These are phyloP conservation scores for Neurospora terricola DNA, from an alignment of 495 filamentous ascomycete genomes.

Conservation along the genomic window DNA sequence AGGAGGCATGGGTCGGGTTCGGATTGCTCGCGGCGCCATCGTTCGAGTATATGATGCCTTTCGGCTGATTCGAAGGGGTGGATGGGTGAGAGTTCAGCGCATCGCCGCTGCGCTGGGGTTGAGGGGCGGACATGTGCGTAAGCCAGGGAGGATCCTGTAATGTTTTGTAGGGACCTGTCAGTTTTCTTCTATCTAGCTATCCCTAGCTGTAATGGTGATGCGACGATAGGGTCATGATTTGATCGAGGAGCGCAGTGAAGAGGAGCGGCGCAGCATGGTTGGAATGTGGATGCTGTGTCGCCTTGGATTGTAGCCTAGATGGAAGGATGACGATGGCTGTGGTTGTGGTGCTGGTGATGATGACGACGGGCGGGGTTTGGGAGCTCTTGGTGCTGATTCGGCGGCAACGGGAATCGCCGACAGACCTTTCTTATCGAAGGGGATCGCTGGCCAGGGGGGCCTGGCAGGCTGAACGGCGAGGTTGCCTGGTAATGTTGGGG, in stretches of 20 bases:
- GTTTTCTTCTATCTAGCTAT: slow-evolving; percentile 6
- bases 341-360: not conserved
- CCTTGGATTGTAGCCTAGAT: not conserved
- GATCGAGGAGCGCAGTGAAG: not conserved
- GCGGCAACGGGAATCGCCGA: not conserved
- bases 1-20: slow-evolving; percentile 35
- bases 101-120: slow-evolving; percentile 23
- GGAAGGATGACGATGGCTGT: not conserved
- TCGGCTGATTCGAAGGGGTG: slow-evolving; percentile 15
- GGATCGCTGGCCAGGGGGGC: not conserved
- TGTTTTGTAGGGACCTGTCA: slow-evolving; percentile 9
- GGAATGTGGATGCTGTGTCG: not conserved
- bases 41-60: slow-evolving; percentile 14
- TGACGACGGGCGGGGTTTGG: not conserved
- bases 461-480: not conserved
- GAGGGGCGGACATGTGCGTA: slow-evolving; percentile 39
- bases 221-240: slow-evolving; percentile 1
- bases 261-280: slow-evolving; percentile 3
- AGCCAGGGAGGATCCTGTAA: slow-evolving; percentile 38
- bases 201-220: slow-evolving; percentile 2
- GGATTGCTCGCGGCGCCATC: slow-evolving; percentile 18
- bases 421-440: not conserved
- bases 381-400: not conserved
- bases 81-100: slow-evolving; percentile 18
- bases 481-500: not conserved